A percentile compares a stretch with the other conserved stretches of the same genome.
Conservation (phyloP, 2,329 filamentous ascomycete genomes). For the Canariomyces notabilis region DNA sequence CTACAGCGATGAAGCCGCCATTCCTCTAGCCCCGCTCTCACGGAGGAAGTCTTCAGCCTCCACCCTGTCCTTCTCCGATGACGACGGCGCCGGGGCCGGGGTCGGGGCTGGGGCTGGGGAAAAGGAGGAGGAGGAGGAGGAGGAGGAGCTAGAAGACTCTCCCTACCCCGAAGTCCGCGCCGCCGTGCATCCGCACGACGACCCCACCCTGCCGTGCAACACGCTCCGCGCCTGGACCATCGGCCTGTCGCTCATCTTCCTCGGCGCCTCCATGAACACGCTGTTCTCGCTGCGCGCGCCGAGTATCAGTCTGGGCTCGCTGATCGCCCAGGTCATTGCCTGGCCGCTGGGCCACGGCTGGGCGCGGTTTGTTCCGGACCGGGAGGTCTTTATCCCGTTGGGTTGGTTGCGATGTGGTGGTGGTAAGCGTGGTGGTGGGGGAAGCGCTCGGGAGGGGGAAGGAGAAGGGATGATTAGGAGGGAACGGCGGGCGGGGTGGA, state of each 20-base stretch:
- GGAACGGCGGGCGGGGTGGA: background rate
- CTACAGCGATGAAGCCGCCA: slow-evolving; percentile 18
- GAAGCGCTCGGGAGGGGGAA: background rate
- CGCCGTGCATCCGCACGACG: slow-evolving; percentile 59
- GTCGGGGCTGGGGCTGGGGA: too few relatives aligned
- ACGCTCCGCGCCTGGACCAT: slow-evolving; percentile 62
- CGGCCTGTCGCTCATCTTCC: slow-evolving; percentile 49
- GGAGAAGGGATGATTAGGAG: background rate
- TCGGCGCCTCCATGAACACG: slow-evolving; percentile 58
- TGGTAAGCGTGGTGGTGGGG: too few relatives aligned
- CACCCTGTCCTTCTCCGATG: slow-evolving; percentile 12
- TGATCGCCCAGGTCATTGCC: slow-evolving; percentile 60
- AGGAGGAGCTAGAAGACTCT: slow-evolving; percentile 49
- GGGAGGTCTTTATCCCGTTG: slow-evolving; percentile 32
- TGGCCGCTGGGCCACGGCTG: slow-evolving; percentile 60
- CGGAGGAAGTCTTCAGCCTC: background rate
- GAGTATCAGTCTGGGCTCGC: slow-evolving; percentile 54
- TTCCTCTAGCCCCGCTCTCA: background rate
- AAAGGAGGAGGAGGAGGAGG: slow-evolving; percentile 23
- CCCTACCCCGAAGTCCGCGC: slow-evolving; percentile 63
- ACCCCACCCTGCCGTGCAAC: slow-evolving; percentile 57
- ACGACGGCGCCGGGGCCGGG: too few relatives aligned
- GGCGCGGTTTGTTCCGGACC: slow-evolving; percentile 50
- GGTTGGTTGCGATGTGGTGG: too few relatives aligned
- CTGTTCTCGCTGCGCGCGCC: slow-evolving; percentile 59